Base-by-base conservation (phyloP, 352 stramenopile genomes). In the Aphanomyces invadans region DNA sequence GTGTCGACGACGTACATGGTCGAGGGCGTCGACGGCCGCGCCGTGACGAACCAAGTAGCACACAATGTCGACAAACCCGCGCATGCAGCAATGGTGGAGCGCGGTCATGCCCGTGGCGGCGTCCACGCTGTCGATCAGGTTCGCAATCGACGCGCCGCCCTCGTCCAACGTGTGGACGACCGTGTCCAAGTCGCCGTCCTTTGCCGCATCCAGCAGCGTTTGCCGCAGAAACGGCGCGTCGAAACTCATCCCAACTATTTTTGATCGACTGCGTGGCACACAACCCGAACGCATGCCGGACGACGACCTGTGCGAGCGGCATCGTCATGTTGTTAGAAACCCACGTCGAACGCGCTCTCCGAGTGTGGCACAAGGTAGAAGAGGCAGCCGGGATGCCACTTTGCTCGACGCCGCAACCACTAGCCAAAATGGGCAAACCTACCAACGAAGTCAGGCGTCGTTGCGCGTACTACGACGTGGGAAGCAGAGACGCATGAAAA, bases 191-290 rank as follows among this genome's bases (percentile, higher is more conserved):
- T 65, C 57, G 33, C 57, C 45, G 11, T 59, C 57, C 26, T 21
- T 36, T 9, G 57, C 57, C 15, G 57, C 57, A 0, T 51, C 57
- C 28, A 65, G n/a, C 15, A 65, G 45, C 25, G 57, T 31, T 52
- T 65, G 57, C 21, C 57, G 57, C 45, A 65, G 32, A 56, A 49
- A 65, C 21, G 57, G 57, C 28, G 57, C 57, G 31, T 65, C 57
- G 28, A 65, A 49, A 46, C 57, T 65, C 57, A 65, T 65, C 21
- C 17, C 12, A 10, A 12, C 12, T 53, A 9, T 11, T 10, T 5
- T 9, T 23, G 15, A 21, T 9, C 9, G 5, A 53, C 45, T 11
- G 5, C 33, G 48, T 45, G 38, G 38, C 9, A 17, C 38, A n/a
- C n/a, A n/a, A n/a, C n/a, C n/a, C n/a, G n/a, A n/a, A n/a, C n/a